phyloP scores from a whole-genome alignment of 306 rosid genomes.

The Lupinus albus region DNA sequence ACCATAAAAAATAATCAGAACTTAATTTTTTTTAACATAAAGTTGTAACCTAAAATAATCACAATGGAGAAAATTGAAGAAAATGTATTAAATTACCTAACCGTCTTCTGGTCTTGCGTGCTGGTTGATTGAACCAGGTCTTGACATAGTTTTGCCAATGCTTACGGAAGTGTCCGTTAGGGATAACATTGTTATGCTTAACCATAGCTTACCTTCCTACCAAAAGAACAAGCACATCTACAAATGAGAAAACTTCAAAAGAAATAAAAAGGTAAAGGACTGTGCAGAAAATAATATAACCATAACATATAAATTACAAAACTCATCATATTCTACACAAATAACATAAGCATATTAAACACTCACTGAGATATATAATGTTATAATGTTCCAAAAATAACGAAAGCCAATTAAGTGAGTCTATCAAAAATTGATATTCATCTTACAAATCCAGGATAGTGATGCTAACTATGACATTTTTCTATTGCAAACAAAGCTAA shows the following conservation, averaged over 20 bases:
- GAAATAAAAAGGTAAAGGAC: neutral
- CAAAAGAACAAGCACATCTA: neutral
- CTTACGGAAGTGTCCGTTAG: slow-evolving; percentile 61
- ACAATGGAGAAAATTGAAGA: no score
- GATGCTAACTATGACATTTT: no score
- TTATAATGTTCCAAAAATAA: no score
- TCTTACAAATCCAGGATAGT: no score
- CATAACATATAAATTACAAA: no score
- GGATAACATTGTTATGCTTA: slow-evolving; percentile 68
- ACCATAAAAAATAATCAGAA: no score
- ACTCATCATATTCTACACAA: no score
- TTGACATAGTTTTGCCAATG: slow-evolving; percentile 63
- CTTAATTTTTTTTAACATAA: neutral
- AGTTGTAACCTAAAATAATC: neutral
- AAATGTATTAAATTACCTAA: slow-evolving; percentile 38
- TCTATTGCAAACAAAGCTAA: no score
- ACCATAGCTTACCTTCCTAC: slow-evolving; percentile 55
- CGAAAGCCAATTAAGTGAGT: no score
- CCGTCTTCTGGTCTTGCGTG: slow-evolving; percentile 63
- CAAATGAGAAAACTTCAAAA: neutral
- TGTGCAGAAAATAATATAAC: neutral
- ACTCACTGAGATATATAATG: no score
- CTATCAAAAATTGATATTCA: no score
- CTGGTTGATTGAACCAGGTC: slow-evolving; percentile 7
- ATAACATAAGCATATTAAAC: no score